Percentiles rank a stretch among this genome's conserved stretches.
Evolutionary conservation across 2,329 filamentous ascomycete genomes (phyloP).

Genomic region (Colletotrichum tropicicola): DNA sequence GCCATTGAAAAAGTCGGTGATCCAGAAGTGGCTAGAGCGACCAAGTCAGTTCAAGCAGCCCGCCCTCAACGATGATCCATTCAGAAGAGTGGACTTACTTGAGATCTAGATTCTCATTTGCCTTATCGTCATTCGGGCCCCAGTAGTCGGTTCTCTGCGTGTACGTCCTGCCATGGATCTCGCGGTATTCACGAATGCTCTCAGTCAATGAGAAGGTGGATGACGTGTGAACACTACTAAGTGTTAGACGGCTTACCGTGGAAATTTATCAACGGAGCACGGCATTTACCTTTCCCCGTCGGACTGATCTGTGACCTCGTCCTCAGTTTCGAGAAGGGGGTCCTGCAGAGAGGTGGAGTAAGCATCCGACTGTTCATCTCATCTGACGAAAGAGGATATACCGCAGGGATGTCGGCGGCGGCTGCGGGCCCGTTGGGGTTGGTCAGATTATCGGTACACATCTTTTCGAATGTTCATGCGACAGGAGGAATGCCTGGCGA

Average conservation of each 20-base stretch:
- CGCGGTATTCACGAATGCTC: slow-evolving; percentile 42
- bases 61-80: not conserved
- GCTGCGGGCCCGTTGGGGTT: not conserved
- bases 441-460: not conserved
- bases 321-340: no score
- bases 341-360: not conserved
- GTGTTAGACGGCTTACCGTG: not conserved
- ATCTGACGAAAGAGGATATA: not conserved
- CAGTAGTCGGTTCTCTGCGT: slow-evolving; percentile 37
- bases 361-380: not conserved
- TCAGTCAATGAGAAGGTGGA: slow-evolving; percentile 42
- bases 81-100: not conserved
- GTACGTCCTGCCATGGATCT: slow-evolving; percentile 40
- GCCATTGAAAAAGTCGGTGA: slow-evolving; percentile 40
- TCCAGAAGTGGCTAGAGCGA: slow-evolving; percentile 3
- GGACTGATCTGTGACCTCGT: not conserved
- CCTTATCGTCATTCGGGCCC: slow-evolving; percentile 31
- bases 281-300: not conserved
- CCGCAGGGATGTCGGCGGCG: no score
- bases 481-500: not conserved
- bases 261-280: not conserved
- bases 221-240: not conserved
- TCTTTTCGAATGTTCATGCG: not conserved
- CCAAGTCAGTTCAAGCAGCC: no score
- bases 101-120: slow-evolving; percentile 29